Percentiles rank a stretch among this genome's conserved stretches.
Evolutionary conservation across 108 stramenopile species (phyloP).

Genomic region (Skeletonema menzelii): DNA sequence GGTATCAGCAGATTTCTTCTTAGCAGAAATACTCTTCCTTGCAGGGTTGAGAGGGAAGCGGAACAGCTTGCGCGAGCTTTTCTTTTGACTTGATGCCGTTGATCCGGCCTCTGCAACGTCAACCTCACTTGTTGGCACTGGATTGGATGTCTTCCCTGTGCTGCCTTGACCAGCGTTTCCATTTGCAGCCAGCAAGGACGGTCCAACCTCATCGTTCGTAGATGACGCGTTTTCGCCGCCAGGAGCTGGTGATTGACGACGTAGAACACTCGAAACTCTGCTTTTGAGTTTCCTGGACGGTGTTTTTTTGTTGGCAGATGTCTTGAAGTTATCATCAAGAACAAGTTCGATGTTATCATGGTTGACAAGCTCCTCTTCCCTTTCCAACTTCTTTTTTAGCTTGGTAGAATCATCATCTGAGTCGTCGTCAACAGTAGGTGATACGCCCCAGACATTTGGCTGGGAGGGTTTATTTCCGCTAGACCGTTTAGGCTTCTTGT

Average conservation of each 20-base stretch:
- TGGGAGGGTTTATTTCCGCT: background rate
- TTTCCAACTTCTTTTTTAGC: background rate
- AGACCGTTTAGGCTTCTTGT: background rate
- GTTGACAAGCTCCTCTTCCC: background rate
- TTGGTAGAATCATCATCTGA: background rate
- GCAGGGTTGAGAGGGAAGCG: background rate
- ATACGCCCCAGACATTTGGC: slow-evolving; percentile 3
- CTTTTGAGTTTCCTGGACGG: background rate
- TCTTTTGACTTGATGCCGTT: background rate
- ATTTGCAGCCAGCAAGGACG: background rate
- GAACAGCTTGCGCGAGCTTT: background rate
- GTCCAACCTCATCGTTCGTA: background rate
- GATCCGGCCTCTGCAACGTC: background rate
- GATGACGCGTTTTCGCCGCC: background rate
- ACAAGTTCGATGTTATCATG: slow-evolving; percentile 8
- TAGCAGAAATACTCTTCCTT: background rate
- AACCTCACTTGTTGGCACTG: background rate
- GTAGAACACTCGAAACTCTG: background rate
- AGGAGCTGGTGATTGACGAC: background rate
- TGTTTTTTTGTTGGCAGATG: background rate
- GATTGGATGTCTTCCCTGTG: background rate
- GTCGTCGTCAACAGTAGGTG: background rate
- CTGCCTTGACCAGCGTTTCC: background rate
- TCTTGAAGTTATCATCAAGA: background rate
- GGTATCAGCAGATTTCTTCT: background rate